Base-by-base conservation (phyloP, 2,329 filamentous ascomycete genomes). In the Sphaceloma murrayae region DNA sequence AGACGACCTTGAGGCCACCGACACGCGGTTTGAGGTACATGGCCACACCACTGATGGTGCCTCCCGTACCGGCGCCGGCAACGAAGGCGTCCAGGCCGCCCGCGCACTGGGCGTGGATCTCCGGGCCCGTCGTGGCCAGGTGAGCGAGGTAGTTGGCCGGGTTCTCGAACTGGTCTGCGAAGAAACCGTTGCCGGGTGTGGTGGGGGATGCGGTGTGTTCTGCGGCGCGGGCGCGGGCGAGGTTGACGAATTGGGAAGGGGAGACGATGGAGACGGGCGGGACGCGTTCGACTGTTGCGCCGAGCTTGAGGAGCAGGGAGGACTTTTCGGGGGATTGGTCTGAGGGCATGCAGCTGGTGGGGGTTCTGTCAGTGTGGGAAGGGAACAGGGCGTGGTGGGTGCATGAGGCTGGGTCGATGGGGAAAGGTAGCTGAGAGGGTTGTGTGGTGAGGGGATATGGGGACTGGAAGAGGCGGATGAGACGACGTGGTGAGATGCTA, bases 81-180 rank as follows among this genome's bases (percentile, higher is more conserved):
- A 96, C 82, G 57, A 96, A 96, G 2, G 86, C 89, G 60, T 93
- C 84, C 1, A 96, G 58, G 5, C 63, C 63, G 0, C 85, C 85
- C 17, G 70, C 73, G 4, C 83, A 84, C 65, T 98, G 91, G 1
- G 69, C 65, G 55, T 76, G 82, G 52, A 98, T 91, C 66, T 98
- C 91, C 0, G 89, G 91, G 0, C 91, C 91, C 0, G 91, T 98
- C 10, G 78, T 76, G 14, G 73, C 68, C 54, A 81, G 78, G 66
- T 98, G 91, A 1, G 91, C 88, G 34, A 74, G 71, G 74, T 82
- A 94, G 64, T 98, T 98, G 22, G 87, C 85, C 40, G 77, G 70
- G 18, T 83, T 89, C 66, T 98, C 91, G 58, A 98, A 98, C 60
- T 98, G 91, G 62, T 98, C 85, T 1, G 89, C 87, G 60, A 96